phyloP scores from a whole-genome alignment of 352 stramenopile species.

The Phytophthora chlamydospora region DNA sequence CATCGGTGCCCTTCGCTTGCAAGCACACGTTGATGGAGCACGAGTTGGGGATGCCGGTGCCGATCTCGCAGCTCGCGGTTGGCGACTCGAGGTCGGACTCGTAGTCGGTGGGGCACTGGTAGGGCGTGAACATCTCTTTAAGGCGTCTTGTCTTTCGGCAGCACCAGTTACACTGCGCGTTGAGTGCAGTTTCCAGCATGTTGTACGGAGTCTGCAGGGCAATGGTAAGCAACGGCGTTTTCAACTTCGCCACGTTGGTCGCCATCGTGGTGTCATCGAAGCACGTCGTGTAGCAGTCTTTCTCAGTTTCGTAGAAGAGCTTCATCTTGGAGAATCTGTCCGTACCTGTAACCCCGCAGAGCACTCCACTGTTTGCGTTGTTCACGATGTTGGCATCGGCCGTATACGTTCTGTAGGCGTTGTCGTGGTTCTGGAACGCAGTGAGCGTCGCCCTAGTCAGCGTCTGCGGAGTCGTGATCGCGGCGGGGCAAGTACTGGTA shows the following conservation, averaged over 20 bases:
- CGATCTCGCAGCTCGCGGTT: not conserved
- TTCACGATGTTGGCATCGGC: conserved; percentile 13
- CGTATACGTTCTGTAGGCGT: conserved; percentile 7
- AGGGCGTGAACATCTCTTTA: conserved; percentile 8
- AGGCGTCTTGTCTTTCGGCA: conserved; percentile 26
- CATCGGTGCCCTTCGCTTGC: conserved; percentile 38
- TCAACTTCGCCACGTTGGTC: conserved; percentile 6
- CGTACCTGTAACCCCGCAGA: not conserved
- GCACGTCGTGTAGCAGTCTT: too few relatives aligned
- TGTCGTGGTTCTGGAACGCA: not conserved
- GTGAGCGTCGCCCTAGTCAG: not conserved
- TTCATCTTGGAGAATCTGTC: not conserved
- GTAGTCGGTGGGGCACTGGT: conserved; percentile 9
- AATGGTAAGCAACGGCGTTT: conserved; percentile 2
- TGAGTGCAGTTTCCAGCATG: not conserved
- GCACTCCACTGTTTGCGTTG: conserved; percentile 5
- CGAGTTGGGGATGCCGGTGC: not conserved
- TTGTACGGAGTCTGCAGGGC: not conserved
- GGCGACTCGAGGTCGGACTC: not conserved
- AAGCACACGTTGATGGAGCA: conserved; percentile 56
- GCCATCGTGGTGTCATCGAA: conserved; percentile 5
- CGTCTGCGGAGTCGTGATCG: not conserved
- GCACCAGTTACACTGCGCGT: conserved; percentile 14
- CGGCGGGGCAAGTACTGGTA: not conserved
- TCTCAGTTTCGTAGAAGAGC: conserved; percentile 10